Evolutionary conservation across 352 stramenopile species (phyloP).

Genomic region (Phytophthora brassicae): DNA sequence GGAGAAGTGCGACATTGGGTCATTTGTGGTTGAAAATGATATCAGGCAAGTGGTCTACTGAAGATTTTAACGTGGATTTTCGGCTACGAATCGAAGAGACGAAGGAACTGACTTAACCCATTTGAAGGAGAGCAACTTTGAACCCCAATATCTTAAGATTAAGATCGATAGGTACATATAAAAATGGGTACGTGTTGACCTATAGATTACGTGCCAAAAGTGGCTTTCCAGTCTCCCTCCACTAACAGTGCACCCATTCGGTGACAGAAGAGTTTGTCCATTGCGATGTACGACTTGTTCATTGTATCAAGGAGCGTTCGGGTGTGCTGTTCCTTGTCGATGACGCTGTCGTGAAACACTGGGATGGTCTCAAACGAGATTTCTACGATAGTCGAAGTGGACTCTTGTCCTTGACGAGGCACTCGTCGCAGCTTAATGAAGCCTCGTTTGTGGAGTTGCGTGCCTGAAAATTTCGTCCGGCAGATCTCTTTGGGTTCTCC

Average conservation of each 20-base stretch:
- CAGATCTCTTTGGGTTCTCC: conserved; percentile 14
- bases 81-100: background rate
- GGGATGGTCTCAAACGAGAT: conserved; percentile 42
- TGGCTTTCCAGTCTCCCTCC: conserved; percentile 2
- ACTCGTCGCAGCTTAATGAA: conserved; percentile 21
- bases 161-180: too few relatives aligned
- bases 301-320: conserved; percentile 18
- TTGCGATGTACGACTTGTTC: conserved; percentile 17
- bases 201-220: background rate
- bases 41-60: conserved; percentile 14
- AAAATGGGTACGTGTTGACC: too few relatives aligned
- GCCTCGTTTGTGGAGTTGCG: conserved; percentile 21
- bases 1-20: background rate
- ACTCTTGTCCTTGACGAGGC: conserved; percentile 6
- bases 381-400: conserved; percentile 40
- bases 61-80: too few relatives aligned
- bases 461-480: conserved; percentile 4
- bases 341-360: conserved; percentile 46
- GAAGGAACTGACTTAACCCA: conserved; percentile 16
- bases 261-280: conserved; percentile 29
- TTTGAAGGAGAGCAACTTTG: too few relatives aligned
- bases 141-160: too few relatives aligned
- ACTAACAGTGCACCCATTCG: conserved; percentile 17
- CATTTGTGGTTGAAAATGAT: background rate
- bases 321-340: conserved; percentile 29